Conservation (phyloP, 306 rosid species). For the Ammopiptanthus mongolicus region DNA sequence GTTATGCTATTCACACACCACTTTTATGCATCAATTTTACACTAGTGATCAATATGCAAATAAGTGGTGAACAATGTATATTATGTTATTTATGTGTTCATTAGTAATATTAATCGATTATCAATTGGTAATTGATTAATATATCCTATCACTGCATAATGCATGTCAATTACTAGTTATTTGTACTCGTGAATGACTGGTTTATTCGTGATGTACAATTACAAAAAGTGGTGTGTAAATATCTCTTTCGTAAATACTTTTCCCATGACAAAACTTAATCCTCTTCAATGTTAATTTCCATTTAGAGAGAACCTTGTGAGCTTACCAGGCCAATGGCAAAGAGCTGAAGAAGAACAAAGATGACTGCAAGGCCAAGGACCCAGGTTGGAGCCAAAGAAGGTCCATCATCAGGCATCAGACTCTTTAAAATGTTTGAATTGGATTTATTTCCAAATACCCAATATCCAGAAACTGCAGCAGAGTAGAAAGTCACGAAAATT, state of each 20-base stretch:
- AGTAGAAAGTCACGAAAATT: slow-evolving; percentile 71
- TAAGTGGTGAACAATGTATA: too few relatives aligned
- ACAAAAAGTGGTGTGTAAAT: too few relatives aligned
- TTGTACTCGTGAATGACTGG: too few relatives aligned
- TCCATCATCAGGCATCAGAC: slow-evolving; percentile 67
- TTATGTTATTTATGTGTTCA: too few relatives aligned
- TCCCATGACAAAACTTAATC: not conserved
- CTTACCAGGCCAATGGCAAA: slow-evolving; percentile 88
- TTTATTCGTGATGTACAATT: too few relatives aligned
- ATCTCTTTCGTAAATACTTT: not conserved
- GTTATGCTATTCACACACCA: too few relatives aligned
- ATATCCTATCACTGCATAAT: too few relatives aligned
- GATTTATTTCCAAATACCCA: slow-evolving; percentile 84
- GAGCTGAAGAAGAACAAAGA: slow-evolving; percentile 90
- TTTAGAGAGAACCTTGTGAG: not conserved
- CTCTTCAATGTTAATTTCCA: not conserved
- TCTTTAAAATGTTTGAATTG: slow-evolving; percentile 63
- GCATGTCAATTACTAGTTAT: too few relatives aligned
- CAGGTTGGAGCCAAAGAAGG: slow-evolving; percentile 89
- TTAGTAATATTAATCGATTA: too few relatives aligned
- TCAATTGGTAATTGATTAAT: too few relatives aligned
- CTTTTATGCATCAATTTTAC: too few relatives aligned
- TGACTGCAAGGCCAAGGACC: slow-evolving; percentile 68
- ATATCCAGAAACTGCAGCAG: slow-evolving; percentile 77
- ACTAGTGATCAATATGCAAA: too few relatives aligned